Conservation (phyloP, 1,139 yeast genomes). For the Blastobotrys serpentis region DNA sequence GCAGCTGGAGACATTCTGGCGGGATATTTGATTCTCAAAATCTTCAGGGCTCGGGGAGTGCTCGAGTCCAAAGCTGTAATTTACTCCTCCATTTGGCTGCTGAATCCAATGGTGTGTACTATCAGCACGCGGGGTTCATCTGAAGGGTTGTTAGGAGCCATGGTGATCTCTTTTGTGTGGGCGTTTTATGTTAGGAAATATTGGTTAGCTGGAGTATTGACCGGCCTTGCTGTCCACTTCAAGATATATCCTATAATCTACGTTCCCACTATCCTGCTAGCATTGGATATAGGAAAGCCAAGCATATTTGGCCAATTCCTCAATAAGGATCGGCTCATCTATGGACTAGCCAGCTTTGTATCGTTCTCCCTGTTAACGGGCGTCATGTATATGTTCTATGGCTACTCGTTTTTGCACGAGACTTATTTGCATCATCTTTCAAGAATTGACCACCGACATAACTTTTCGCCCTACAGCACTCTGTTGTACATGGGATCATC, state of each 20-base stretch:
- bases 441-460: constrained; percentile 90
- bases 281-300: constrained; percentile 27
- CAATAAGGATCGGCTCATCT: constrained; percentile 49
- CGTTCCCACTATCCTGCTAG: constrained; percentile 54
- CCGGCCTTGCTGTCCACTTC: constrained; percentile 83
- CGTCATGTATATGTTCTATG: constrained; percentile 66
- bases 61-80: constrained; percentile 39
- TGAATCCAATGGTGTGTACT: constrained; percentile 93
- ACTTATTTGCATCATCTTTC: constrained; percentile 80
- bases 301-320: constrained; percentile 17
- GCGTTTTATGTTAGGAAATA: constrained; percentile 47
- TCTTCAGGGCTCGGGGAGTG: constrained; percentile 41
- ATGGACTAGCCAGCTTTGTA: constrained; percentile 42
- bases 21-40: constrained; percentile 60
- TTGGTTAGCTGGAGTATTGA: constrained; percentile 55
- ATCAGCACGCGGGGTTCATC: constrained; percentile 93
- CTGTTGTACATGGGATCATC: constrained; percentile 55
- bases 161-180: constrained; percentile 58
- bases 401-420: constrained; percentile 71
- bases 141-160: constrained; percentile 81
- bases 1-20: constrained; percentile 77
- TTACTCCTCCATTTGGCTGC: constrained; percentile 70
- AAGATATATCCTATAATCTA: constrained; percentile 90
- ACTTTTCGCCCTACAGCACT: constrained; percentile 84
- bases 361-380: constrained; percentile 51